phyloP scores from a whole-genome alignment of 2,329 filamentous ascomycete genomes.

The Cordyceps fumosorosea region DNA sequence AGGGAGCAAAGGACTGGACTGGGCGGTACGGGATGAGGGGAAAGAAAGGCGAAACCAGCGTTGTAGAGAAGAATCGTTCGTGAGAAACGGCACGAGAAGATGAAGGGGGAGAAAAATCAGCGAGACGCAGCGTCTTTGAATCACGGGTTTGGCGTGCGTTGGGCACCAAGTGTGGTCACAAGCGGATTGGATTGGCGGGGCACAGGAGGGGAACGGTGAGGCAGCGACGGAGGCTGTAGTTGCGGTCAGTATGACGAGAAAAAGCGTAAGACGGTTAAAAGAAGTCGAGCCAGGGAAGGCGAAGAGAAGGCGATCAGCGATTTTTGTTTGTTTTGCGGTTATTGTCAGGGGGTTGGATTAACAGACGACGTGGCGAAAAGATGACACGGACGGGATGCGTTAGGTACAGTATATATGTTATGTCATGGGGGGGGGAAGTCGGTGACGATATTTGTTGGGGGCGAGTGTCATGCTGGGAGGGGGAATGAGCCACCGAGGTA shows the following conservation, averaged over 20 bases:
- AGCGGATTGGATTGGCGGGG: conserved; percentile 9
- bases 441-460: conserved; percentile 13
- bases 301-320: background rate
- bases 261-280: background rate
- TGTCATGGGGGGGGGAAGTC: conserved; percentile 1
- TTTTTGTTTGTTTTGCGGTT: background rate
- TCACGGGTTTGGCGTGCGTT: conserved; percentile 8
- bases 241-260: background rate
- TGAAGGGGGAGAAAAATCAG: background rate
- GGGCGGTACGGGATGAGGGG: too few species aligned
- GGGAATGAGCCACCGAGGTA: too few species aligned
- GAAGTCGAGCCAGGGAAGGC: background rate
- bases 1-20: background rate
- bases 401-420: background rate
- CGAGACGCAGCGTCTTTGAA: conserved; percentile 5
- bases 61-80: background rate
- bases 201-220: conserved; percentile 8
- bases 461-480: background rate
- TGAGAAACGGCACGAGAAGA: background rate
- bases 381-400: background rate
- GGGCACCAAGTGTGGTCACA: conserved; percentile 12
- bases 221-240: conserved; percentile 5
- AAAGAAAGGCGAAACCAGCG: background rate
- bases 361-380: conserved; percentile 1
- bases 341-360: background rate